phyloP scores from a whole-genome alignment of 306 rosid species.

The Rosa persica region DNA sequence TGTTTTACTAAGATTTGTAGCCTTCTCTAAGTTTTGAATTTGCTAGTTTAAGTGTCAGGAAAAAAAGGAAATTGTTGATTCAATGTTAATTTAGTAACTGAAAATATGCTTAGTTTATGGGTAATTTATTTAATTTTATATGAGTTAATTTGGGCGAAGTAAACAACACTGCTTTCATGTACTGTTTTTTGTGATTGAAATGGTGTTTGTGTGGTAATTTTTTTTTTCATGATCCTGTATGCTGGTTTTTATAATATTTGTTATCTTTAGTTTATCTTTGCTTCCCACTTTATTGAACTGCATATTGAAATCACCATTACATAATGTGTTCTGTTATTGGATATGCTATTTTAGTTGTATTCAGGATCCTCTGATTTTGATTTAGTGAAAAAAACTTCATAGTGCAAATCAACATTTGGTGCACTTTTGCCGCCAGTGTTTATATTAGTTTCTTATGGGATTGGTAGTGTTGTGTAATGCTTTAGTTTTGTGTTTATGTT shows the following conservation, averaged over 20 bases:
- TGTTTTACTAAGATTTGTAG: background rate
- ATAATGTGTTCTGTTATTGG: background rate
- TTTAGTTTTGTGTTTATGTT: too few relatives aligned
- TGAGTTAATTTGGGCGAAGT: background rate
- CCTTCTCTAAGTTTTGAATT: background rate
- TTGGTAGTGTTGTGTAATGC: too few relatives aligned
- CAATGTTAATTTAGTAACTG: background rate
- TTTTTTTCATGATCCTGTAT: background rate
- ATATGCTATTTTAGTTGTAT: background rate
- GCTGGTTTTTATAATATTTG: background rate
- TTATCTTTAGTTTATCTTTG: background rate
- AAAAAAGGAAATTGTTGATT: constrained; percentile 5
- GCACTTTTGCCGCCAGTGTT: background rate
- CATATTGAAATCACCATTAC: background rate
- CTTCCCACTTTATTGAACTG: background rate
- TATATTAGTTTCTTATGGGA: too few relatives aligned
- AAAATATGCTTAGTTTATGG: background rate
- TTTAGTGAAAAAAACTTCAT: background rate
- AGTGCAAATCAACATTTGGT: background rate
- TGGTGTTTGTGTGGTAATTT: background rate
- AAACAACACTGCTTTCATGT: background rate
- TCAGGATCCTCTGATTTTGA: background rate
- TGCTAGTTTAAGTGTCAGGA: background rate
- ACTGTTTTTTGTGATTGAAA: background rate
- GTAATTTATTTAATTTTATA: too few relatives aligned